phyloP scores from a whole-genome alignment of 2,329 filamentous ascomycete species.

The Fusarium sambucinum region DNA sequence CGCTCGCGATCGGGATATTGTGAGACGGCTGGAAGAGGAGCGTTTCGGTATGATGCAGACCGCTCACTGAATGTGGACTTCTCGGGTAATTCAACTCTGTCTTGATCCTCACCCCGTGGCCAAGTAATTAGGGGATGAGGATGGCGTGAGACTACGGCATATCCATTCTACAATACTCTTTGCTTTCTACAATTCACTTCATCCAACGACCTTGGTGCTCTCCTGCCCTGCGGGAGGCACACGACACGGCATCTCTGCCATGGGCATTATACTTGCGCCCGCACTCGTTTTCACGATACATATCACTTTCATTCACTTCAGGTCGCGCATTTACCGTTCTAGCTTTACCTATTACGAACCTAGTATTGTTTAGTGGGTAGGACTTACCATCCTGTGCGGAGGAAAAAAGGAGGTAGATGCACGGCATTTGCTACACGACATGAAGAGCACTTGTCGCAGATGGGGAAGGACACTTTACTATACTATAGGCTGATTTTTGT shows the following conservation, averaged over 20 bases:
- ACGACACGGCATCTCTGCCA: conserved; percentile 39
- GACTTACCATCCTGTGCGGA: conserved; percentile 36
- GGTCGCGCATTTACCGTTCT: conserved; percentile 32
- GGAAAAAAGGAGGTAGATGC: conserved; percentile 40
- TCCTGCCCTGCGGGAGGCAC: conserved; percentile 2
- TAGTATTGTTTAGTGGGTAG: conserved; percentile 48
- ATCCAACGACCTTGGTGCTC: conserved; percentile 32
- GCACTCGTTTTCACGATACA: conserved; percentile 35
- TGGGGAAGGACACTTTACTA: conserved; percentile 26
- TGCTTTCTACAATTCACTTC: conserved; percentile 41
- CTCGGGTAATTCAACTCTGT: conserved; percentile 10
- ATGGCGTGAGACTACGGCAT: conserved; percentile 17
- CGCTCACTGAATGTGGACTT: conserved; percentile 39
- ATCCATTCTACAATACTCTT: conserved; percentile 38
- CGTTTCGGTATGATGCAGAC: conserved; percentile 53
- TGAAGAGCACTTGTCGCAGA: conserved; percentile 46
- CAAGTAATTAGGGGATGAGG: conserved; percentile 24
- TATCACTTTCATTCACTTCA: conserved; percentile 39
- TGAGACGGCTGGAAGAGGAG: conserved; percentile 67
- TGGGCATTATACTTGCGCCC: conserved; percentile 41
- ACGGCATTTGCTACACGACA: conserved; percentile 46
- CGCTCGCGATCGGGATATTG: conserved; percentile 68
- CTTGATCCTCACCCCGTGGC: conserved; percentile 18
- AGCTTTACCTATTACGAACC: conserved; percentile 39
- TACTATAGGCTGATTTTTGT: conserved; percentile 31